phyloP scores from a whole-genome alignment of 1,139 yeast species.

The Lodderomyces theae region DNA sequence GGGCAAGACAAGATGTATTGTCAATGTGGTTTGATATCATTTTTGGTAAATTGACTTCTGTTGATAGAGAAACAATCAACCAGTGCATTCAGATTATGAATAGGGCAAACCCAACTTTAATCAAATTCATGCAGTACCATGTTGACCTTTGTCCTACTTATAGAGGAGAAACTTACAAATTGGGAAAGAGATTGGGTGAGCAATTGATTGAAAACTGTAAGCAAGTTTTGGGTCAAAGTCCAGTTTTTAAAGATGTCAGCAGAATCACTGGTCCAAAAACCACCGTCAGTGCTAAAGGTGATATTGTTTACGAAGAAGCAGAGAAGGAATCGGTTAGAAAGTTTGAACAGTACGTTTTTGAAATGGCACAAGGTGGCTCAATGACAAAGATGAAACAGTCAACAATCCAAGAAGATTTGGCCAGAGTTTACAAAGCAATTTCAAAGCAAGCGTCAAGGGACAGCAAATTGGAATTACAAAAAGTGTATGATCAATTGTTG shows the following conservation, averaged over 20 bases:
- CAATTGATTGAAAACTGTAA: conserved; percentile 94
- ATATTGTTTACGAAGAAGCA: conserved; percentile 76
- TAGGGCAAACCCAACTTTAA: conserved; percentile 89
- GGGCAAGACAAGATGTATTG: conserved; percentile 98
- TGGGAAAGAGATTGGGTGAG: conserved; percentile 86
- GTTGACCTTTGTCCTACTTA: conserved; percentile 87
- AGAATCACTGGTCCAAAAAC: conserved; percentile 96
- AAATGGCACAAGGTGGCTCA: conserved; percentile 95
- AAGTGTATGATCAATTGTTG: conserved; percentile 74
- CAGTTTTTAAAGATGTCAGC: conserved; percentile 92
- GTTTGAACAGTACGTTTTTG: conserved; percentile 91
- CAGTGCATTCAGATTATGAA: conserved; percentile 98
- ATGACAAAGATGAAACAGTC: conserved; percentile 69
- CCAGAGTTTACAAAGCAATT: conserved; percentile 79
- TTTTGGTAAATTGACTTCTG: conserved; percentile 84
- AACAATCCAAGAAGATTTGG: conserved; percentile 79
- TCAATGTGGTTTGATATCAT: conserved; percentile 94
- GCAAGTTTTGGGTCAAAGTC: conserved; percentile 76
- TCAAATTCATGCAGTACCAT: conserved; percentile 96
- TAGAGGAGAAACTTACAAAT: conserved; percentile 84
- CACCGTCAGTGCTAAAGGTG: conserved; percentile 82
- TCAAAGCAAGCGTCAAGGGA: conserved; percentile 64
- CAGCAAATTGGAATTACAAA: conserved; percentile 75
- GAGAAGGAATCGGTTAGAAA: conserved; percentile 91
- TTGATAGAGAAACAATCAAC: conserved; percentile 93